A percentile compares a stretch with the other conserved stretches of the same genome.
Conservation (phyloP, 139 green algal species). For the Eudorina sp. region DNA sequence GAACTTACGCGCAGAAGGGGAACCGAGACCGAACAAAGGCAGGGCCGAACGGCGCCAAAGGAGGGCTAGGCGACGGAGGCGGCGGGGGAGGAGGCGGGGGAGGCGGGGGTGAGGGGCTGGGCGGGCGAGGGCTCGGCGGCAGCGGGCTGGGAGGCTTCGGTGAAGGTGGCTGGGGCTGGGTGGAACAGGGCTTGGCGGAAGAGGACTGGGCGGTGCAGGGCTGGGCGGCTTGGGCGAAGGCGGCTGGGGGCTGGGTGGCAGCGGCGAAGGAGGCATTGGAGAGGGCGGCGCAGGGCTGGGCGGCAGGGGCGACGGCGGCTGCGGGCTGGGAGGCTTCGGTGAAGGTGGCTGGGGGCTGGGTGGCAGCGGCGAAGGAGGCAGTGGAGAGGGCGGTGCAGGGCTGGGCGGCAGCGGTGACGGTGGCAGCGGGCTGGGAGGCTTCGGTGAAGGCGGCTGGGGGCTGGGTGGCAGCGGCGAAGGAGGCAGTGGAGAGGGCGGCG, state of each 20-base stretch:
- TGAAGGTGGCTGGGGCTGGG: too few species aligned
- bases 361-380: not conserved
- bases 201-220: not conserved
- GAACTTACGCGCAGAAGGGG: conserved; percentile 36
- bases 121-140: not conserved
- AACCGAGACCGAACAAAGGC: not conserved
- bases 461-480: not conserved
- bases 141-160: too few species aligned
- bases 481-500: not conserved
- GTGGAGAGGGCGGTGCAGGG: not conserved
- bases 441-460: not conserved
- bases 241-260: not conserved
- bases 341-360: not conserved
- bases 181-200: too few species aligned
- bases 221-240: not conserved
- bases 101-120: not conserved
- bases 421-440: not conserved
- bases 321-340: conserved; percentile 21
- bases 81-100: not conserved
- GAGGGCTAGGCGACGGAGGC: not conserved
- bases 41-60: not conserved
- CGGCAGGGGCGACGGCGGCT: not conserved
- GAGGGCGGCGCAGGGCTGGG: not conserved
- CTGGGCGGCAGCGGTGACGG: not conserved
- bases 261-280: not conserved